Base-by-base conservation (phyloP, 2,329 filamentous ascomycete species). In the Cadophora malorum region DNA sequence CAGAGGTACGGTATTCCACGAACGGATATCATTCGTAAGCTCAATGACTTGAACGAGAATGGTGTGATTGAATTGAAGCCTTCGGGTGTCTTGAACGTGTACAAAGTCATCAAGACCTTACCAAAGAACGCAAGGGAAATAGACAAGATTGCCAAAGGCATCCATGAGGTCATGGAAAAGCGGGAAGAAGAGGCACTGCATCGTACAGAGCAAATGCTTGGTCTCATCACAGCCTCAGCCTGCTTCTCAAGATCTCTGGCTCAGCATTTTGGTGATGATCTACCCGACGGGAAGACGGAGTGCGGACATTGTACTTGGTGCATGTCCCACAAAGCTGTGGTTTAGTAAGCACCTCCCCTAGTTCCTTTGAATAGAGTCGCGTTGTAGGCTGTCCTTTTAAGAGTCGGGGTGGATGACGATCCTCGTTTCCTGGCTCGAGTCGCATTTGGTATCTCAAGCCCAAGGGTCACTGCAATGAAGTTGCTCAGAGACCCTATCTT, bases 361-460 rank as follows among this genome's bases (percentile, higher is more conserved):
- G 78, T 80, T 19, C 70, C 74, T 0, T 78, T 85, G 3, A 78
- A 87, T 65, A 65, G 71, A 0, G 67, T 67, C 0, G 78, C 79
- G 0, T 83, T 89, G 58, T 66, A 76, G 7, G 75, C 73, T 1
- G 77, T 90, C 0, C 76, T 90, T 1, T 69, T 75, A 0, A 79
- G 76, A 0, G 82, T 84, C 14, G 71, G 77, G 0, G 81, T 83
- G 0, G 80, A 85, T 1, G 85, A 90, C 58, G 88, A 90, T 73
- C 81, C 88, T 1, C 77, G 87, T 14, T 85, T 88, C 70, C 78
- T 90, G 33, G 86, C 88, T 0, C 81, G 85, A 23, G 78, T 90
- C 4, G 88, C 87, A 0, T 90, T 89, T 74, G 88, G 88, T 0
- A 89, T 90, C 73, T 80, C 79, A 55, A 90, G 86, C 71, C 88